Evolutionary conservation across 176 grass and related monocot genomes (phyloP), one percentile per base, ranked within the genome.

Genomic region (Alloteropsis semialata): DNA sequence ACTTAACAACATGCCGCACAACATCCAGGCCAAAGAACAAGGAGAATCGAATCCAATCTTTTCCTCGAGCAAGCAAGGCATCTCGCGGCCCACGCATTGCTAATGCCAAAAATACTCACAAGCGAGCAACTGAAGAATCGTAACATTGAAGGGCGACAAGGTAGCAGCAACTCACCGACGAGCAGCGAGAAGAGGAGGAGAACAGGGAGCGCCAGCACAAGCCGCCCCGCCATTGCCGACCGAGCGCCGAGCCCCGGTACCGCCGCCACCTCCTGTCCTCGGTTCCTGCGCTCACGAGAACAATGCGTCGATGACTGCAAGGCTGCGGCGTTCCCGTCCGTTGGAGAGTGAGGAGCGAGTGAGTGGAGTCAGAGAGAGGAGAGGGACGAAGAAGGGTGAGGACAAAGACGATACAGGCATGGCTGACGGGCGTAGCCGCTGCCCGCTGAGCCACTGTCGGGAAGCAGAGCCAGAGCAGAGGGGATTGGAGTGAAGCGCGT

Each of bases 111-210:
- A n/a, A 14, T 10, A 49, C 32, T 65, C 50, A 5, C 25, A 22
- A 68, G 44, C 27, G 77, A 48, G 27, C 21, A 54, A 76, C 8
- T 10, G 54, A 55, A 64, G 72, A 22, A 53, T 19, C 25, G 18
- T 8, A 21, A 54, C 45, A 50, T 29, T 17, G 2, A 77, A 45
- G 45, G 56, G 72, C 17, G 6, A 62, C 25, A 32, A 63, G 12
- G 61, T 6, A 19, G 8, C 8, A 19, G 21, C 2, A 14, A 60
- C 88, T 90, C 88, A 90, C 88, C 88, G 4, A 45, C 24, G 59
- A 90, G 84, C 48, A 83, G 51, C 33, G 61, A 28, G 79, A 90
- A 66, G 79, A 90, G 67, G 79, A 90, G 67, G 79, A 90, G 36
- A 18, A 50, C 8, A 15, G 33, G 24, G n/a, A 86, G 39, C 76